These are phyloP conservation scores for Aureobasidium sp. DNA, from an alignment of 2,329 filamentous ascomycete genomes.

Conservation along the genomic window DNA sequence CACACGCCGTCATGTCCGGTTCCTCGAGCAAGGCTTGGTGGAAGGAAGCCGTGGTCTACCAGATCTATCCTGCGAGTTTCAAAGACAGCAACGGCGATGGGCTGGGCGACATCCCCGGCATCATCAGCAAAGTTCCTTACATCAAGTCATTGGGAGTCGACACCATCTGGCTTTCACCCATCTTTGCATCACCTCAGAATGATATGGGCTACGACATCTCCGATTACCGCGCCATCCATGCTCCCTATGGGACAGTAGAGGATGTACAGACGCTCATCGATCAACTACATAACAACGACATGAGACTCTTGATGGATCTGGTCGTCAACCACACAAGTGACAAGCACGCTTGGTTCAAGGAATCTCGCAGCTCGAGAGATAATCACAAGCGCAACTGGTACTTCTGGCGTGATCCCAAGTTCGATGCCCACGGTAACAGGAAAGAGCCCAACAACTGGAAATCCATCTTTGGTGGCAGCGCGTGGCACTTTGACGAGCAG, in stretches of 20 bases:
- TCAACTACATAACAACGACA: constrained; percentile 30
- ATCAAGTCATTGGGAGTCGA: constrained; percentile 42
- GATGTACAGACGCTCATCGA: constrained; percentile 34
- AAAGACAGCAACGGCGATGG: constrained; percentile 52
- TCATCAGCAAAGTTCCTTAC: constrained; percentile 52
- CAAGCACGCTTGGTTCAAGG: constrained; percentile 60
- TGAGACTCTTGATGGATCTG: constrained; percentile 35
- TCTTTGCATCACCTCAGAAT: constrained; percentile 38
- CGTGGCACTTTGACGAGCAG: constrained; percentile 65
- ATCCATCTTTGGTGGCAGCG: constrained; percentile 50
- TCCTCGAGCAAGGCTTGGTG: constrained; percentile 40
- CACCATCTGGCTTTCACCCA: constrained; percentile 29
- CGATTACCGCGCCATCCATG: constrained; percentile 35
- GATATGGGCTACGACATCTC: constrained; percentile 37
- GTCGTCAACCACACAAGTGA: constrained; percentile 34
- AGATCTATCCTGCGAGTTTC: constrained; percentile 58
- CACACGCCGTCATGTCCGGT: neutral
- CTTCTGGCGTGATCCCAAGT: constrained; percentile 43
- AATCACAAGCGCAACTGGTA: constrained; percentile 65
- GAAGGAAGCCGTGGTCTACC: constrained; percentile 56
- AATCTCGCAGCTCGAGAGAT: constrained; percentile 54
- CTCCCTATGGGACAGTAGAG: constrained; percentile 34
- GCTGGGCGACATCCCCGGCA: constrained; percentile 51
- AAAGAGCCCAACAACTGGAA: constrained; percentile 72
- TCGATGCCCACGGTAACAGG: constrained; percentile 47